Base-by-base conservation (phyloP, 805 yeast species). In the Myxozyma melibiosi region DNA sequence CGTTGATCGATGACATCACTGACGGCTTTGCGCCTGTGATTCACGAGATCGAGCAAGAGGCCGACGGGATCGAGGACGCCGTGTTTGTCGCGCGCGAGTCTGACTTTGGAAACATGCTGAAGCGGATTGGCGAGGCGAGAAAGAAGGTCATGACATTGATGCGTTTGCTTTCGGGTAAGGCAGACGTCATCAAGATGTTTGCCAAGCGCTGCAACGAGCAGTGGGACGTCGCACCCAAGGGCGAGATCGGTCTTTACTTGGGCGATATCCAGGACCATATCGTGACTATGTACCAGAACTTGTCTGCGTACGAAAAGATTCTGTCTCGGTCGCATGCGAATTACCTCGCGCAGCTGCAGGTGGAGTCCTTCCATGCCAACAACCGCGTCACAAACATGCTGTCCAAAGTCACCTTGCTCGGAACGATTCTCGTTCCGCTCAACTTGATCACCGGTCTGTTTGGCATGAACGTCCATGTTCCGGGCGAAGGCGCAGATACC, bases 261-360 rank as follows among this genome's bases (percentile, higher is more conserved):
- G 97, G 97, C 55, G 98, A 91, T 82, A 91, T 91, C 69, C 97
- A 90, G 74, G 97, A 91, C 78, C 98, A 91, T 80, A 87, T 92
- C 67, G 84, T 91, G 57, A 92, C 98, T 16, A 92, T 92, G 97
- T 87, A 84, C 73, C 97, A 90, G 74, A 91, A 90, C 68, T 78
- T 92, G 69, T 73, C 85, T 41, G 88, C 96, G 2, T 91, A 90
- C 69, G 99, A 92, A 70, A 91, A 91, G 79, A 92, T 92, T 67
- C 86, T 92, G 70, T 84, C 95, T 43, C 81, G 97, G 65, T 86
- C 96, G 1, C 97, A 92, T 71, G 80, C 96, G 16, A 92, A 91
- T 68, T 92, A 92, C 71, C 76, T 92, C 70, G 97, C 97, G 0
- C 97, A 90, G 68, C 76, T 92, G 65, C 97, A 91, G 73, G 97